Evolutionary conservation across 148 eudicot species (phyloP).

Genomic region (Persicaria tinctoria): DNA sequence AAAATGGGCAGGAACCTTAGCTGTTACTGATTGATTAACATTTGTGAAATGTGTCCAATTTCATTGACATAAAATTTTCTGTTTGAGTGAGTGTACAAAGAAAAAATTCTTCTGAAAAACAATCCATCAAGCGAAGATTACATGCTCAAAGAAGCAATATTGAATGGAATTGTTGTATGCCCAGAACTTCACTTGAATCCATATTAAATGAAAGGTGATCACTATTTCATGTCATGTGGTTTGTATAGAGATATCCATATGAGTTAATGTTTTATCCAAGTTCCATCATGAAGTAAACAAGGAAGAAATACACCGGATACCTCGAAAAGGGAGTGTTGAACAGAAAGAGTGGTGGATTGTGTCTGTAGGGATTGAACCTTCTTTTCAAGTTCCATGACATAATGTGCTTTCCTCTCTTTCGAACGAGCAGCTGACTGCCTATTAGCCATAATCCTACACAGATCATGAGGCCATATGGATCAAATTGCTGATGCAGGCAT

Average conservation of each 20-base stretch:
- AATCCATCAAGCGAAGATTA: background rate
- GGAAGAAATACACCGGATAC: conserved; percentile 20
- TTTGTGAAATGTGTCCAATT: background rate
- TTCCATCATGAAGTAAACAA: background rate
- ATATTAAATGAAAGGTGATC: background rate
- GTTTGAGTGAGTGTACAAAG: no score
- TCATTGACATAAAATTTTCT: no score
- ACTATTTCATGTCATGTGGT: background rate
- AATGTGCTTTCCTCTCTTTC: conserved; percentile 84
- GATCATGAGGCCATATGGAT: background rate
- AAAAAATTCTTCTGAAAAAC: no score
- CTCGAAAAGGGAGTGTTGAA: conserved; percentile 75
- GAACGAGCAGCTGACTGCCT: conserved; percentile 96
- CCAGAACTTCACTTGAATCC: background rate
- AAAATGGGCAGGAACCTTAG: background rate
- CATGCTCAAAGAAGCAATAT: background rate
- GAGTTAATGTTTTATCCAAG: background rate
- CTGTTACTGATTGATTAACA: background rate
- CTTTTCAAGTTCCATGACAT: conserved; percentile 78
- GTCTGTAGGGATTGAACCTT: conserved; percentile 77
- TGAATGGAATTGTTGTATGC: background rate
- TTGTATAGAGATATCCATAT: background rate
- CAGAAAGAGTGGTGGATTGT: conserved; percentile 87
- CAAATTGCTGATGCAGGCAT: background rate
- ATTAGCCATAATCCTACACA: conserved; percentile 76